These are phyloP conservation scores for Blastocystis sp. DNA, from an alignment of 352 stramenopile genomes.

Conservation along the genomic window DNA sequence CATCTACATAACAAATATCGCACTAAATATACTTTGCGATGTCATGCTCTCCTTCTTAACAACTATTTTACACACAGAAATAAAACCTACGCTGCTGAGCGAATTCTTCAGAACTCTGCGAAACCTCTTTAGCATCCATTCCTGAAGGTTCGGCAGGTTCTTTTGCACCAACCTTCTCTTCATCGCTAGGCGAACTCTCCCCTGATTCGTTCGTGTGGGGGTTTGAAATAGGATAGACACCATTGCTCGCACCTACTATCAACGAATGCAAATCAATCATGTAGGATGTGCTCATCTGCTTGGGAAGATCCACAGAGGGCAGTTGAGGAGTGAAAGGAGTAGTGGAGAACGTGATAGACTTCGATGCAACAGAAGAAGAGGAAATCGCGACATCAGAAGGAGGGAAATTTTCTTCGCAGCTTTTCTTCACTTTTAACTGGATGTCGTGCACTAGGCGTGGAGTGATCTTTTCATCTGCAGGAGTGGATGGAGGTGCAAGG, in stretches of 20 bases:
- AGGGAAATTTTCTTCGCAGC: neutral
- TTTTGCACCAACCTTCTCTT: neutral
- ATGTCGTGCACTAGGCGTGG: neutral
- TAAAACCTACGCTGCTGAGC: too few relatives aligned
- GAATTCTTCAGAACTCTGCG: too few relatives aligned
- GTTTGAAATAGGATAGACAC: neutral
- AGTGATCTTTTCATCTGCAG: neutral
- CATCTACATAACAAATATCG: too few relatives aligned
- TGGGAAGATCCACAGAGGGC: neutral
- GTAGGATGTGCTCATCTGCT: neutral
- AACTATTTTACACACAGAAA: too few relatives aligned
- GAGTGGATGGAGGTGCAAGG: neutral
- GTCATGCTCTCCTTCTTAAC: too few relatives aligned
- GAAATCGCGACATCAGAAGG: neutral
- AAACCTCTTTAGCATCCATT: neutral
- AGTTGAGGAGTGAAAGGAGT: neutral
- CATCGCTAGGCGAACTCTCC: neutral
- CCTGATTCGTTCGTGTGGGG: neutral
- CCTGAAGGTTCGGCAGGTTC: neutral
- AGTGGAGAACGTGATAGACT: neutral
- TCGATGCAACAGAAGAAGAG: neutral
- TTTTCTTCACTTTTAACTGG: neutral
- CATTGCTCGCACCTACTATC: neutral
- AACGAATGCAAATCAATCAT: neutral
- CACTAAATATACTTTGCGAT: too few relatives aligned